Base-by-base conservation (phyloP, 495 filamentous ascomycete species). In the Aspergillus nidulans region DNA sequence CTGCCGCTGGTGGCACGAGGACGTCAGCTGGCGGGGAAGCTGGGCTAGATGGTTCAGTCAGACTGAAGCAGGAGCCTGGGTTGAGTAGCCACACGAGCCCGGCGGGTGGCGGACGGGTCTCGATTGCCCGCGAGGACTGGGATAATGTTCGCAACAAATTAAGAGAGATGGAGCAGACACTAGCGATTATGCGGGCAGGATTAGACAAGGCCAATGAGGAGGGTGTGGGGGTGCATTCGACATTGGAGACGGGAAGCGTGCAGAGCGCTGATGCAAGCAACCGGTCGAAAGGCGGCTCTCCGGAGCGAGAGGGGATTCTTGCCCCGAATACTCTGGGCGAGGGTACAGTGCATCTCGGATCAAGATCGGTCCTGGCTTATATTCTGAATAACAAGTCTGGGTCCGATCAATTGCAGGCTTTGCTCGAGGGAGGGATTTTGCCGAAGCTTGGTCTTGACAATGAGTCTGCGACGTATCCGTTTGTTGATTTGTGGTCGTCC, bases 391-490 rank as follows among this genome's bases (percentile, higher is more conserved):
- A 88, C 41, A 72, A 72, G 81, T 74, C 79, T 82, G 62, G 87
- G 74, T 58, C 82, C 77, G 71, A 87, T 79, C 74, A 84, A 78
- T 74, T 84, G 30, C 81, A 79, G 32, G 82, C 79, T 20, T 72
- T 91, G 18, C 63, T 92, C 45, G 83, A 89, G 61, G 86, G 87
- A 48, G 88, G 85, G 58, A 89, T 94, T 68, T 75, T 90, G 34
- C 88, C 89, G 4, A 86, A 92, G 24, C 78, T 94, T 32, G 89
- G 88, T 12, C 80, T 94, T 16, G 89, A 92, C 62, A 91, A 90
- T 56, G 88, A 90, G 52, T 80, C 79, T 30, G 87, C 89, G 23
- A 89, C 89, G 20, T 94, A 92, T 68, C 89, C 89, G 18, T 86
- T 94, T 60, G 77, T 84, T 10, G 81, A 83, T 59, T 63, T 85